These are phyloP conservation scores for Halenospora varia DNA, from an alignment of 495 filamentous ascomycete genomes.

Conservation along the genomic window DNA sequence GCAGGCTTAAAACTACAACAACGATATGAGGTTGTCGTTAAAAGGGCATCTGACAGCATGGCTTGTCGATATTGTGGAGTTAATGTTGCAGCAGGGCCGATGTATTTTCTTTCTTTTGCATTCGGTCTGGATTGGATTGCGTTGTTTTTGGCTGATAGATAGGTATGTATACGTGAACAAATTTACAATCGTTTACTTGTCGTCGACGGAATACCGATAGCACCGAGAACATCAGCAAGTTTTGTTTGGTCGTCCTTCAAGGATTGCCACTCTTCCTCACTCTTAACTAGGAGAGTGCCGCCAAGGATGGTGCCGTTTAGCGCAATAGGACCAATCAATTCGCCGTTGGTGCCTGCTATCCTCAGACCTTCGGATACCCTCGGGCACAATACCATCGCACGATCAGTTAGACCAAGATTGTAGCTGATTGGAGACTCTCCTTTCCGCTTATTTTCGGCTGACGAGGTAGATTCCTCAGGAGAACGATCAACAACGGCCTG, in stretches of 20 bases:
- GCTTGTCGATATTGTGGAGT: neutral
- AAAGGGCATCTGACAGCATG: neutral
- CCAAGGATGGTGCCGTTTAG: slow-evolving; percentile 78
- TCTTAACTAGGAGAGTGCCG: slow-evolving; percentile 80
- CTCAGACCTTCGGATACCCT: slow-evolving; percentile 42
- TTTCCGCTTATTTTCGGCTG: slow-evolving; percentile 14
- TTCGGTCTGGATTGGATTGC: neutral
- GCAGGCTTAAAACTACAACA: neutral
- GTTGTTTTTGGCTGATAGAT: slow-evolving; percentile 4
- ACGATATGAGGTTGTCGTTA: neutral
- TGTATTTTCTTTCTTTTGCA: neutral
- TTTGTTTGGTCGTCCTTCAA: slow-evolving; percentile 45
- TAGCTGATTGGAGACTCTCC: slow-evolving; percentile 64
- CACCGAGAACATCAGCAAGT: slow-evolving; percentile 50
- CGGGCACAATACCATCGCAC: slow-evolving; percentile 65
- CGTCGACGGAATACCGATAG: slow-evolving; percentile 53
- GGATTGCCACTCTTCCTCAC: slow-evolving; percentile 63
- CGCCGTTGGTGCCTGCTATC: slow-evolving; percentile 17
- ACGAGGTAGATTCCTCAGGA: no score
- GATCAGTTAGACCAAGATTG: slow-evolving; percentile 72
- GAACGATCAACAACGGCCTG: no score
- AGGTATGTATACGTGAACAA: neutral
- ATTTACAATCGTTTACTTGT: slow-evolving; percentile 3
- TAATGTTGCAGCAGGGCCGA: neutral
- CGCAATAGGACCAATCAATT: slow-evolving; percentile 50